These are phyloP conservation scores for Monosporascus sp. DNA, from an alignment of 2,329 filamentous ascomycete genomes.

Conservation along the genomic window DNA sequence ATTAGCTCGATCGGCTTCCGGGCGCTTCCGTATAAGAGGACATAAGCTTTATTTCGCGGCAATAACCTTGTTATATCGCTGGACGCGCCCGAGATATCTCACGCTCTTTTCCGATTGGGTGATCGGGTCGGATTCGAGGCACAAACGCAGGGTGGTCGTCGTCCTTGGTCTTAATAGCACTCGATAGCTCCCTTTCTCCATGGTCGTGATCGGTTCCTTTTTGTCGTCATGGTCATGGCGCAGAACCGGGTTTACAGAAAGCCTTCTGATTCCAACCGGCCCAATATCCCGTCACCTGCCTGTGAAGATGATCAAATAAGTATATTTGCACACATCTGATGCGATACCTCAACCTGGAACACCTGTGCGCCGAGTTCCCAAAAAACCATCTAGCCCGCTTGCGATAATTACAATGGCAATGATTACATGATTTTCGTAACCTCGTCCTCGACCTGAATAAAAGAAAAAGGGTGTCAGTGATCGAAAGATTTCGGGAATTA, in stretches of 20 bases:
- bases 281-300: constrained; percentile 30
- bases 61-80: too few relatives aligned
- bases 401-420: constrained; percentile 24
- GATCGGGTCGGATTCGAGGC: not conserved
- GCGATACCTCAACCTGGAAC: constrained; percentile 15
- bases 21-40: too few relatives aligned
- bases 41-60: too few relatives aligned
- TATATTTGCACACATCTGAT: constrained; percentile 19
- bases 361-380: constrained; percentile 13
- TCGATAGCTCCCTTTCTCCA: too few relatives aligned
- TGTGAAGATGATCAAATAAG: constrained; percentile 25
- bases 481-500: constrained; percentile 25
- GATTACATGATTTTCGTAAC: constrained; percentile 83
- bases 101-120: not conserved
- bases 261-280: constrained; percentile 35
- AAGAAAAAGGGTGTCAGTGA: constrained; percentile 45
- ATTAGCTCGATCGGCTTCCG: too few relatives aligned
- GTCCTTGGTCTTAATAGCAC: too few relatives aligned
- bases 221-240: not conserved
- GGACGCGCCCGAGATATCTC: not conserved
- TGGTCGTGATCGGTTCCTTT: not conserved
- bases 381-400: constrained; percentile 9
- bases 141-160: not conserved
- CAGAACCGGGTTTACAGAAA: constrained; percentile 28
- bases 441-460: constrained; percentile 76